Conservation (phyloP, 352 stramenopile species). For the Pythium insidiosum region DNA sequence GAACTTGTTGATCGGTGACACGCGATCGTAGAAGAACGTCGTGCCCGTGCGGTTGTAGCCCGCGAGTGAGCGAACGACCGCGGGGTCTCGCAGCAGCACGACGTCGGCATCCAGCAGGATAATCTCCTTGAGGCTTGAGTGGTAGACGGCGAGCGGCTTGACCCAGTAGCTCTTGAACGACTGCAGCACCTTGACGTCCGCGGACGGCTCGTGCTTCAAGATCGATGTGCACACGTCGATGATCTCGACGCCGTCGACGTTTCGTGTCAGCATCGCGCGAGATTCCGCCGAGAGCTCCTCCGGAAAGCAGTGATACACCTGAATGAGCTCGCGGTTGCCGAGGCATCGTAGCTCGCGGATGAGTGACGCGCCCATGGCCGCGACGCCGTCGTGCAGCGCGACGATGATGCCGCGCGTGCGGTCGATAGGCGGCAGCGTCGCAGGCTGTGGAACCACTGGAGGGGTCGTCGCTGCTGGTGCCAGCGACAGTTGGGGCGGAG, state of each 20-base stretch:
- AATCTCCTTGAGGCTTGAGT: constrained; percentile 43
- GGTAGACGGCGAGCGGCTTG: constrained; percentile 51
- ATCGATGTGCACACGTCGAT: constrained; percentile 53
- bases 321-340: constrained; percentile 29
- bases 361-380: constrained; percentile 51
- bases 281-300: constrained; percentile 37
- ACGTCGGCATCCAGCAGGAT: constrained; percentile 56
- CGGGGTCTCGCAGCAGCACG: constrained; percentile 37
- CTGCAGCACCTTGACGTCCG: constrained; percentile 11
- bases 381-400: constrained; percentile 42
- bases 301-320: constrained; percentile 38
- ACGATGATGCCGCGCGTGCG: constrained; percentile 30
- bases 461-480: too few species aligned
- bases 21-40: constrained; percentile 67
- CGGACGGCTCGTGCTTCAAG: constrained; percentile 9
- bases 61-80: constrained; percentile 22
- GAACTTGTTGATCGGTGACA: constrained; percentile 38
- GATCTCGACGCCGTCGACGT: constrained; percentile 46
- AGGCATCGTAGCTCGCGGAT: constrained; percentile 48
- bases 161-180: constrained; percentile 62
- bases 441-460: too few species aligned
- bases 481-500: too few species aligned
- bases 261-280: constrained; percentile 26
- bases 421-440: not conserved
- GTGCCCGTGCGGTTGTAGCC: constrained; percentile 47